Percentiles rank a stretch among this genome's conserved stretches.
Evolutionary conservation across 225 moss, liverwort and hornwort species (phyloP).

Genomic region (Bryum argenteum): DNA sequence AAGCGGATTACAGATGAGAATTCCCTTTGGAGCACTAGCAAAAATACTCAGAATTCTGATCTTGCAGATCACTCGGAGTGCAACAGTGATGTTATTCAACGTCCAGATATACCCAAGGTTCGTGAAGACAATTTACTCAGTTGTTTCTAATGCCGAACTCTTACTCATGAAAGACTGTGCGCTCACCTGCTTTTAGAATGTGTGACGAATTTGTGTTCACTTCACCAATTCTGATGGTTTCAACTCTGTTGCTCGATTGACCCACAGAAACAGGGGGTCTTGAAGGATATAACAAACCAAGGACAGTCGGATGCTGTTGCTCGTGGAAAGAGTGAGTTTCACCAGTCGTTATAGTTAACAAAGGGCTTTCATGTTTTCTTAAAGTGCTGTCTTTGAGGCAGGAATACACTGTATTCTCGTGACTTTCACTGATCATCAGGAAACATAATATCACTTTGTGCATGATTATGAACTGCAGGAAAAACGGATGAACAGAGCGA

Average conservation of each 20-base stretch:
- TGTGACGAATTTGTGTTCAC: background rate
- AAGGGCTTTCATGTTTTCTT: background rate
- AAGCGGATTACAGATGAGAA: conserved; percentile 32
- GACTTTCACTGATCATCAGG: background rate
- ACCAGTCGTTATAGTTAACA: background rate
- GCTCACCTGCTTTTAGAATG: background rate
- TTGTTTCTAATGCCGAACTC: background rate
- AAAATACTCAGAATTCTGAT: conserved; percentile 37
- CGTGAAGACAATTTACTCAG: conserved; percentile 13
- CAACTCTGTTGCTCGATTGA: conserved; percentile 16
- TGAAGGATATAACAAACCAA: conserved; percentile 37
- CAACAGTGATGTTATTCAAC: conserved; percentile 10
- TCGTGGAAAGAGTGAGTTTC: conserved; percentile 52
- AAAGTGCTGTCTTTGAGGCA: background rate
- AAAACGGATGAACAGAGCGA: conserved; percentile 40
- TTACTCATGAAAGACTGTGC: conserved; percentile 3
- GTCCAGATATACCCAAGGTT: conserved; percentile 37
- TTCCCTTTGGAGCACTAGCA: conserved; percentile 33
- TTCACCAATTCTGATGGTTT: background rate
- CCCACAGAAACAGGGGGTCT: conserved; percentile 34
- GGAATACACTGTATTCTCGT: background rate
- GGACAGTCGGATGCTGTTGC: conserved; percentile 34
- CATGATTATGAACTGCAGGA: conserved; percentile 29
- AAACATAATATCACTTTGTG: background rate
- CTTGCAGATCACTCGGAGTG: conserved; percentile 50